Base-by-base conservation (phyloP, 2,329 filamentous ascomycete genomes). In the Juglanconis sp. region DNA sequence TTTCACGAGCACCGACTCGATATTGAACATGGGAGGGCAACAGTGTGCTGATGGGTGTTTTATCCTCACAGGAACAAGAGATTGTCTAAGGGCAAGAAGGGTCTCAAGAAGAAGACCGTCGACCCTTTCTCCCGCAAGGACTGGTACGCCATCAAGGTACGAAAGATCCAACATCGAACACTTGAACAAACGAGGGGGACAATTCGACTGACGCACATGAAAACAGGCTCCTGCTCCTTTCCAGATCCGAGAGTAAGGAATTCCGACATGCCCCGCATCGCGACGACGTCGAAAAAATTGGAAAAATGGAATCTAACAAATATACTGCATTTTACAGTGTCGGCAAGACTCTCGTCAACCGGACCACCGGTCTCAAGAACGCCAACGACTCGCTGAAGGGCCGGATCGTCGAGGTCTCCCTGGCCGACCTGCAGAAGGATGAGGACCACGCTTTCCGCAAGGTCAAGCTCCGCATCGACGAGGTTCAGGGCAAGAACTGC, bases 31-130 rank as follows among this genome's bases (percentile, higher is more conserved):
- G 46, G 8, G 24, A 13, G 31, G 24, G 51, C 40, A 44, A 53
- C 40, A 59, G 31, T 52, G 36, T 51, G 53, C 68, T 69, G 59
- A 69, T 71, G 44, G 65, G 59, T 66, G 50, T 67, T 64, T 57
- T 58, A 59, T 52, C 15, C 31, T 60, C 36, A 44, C 72, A 92
- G 89, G 91, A 99, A 99, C 89, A 99, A 99, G 92, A 92, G 95
- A 87, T 88, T 99, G 85, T 98, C 95, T 70, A 99, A 99, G 88
- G 95, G 95, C 85, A 99, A 98, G 92, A 99, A 99, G 89, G 94
- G 95, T 81, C 87, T 98, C 79, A 98, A 98, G 92, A 98, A 99
- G 94, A 94, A 94, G 85, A 94, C 93, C 75, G 84, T 89, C 73
- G 95, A 99, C 81, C 94, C 95, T 75, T 98, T 98, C 86, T 87